phyloP scores from a whole-genome alignment of 306 rosid genomes.

The Trifolium pratense region DNA sequence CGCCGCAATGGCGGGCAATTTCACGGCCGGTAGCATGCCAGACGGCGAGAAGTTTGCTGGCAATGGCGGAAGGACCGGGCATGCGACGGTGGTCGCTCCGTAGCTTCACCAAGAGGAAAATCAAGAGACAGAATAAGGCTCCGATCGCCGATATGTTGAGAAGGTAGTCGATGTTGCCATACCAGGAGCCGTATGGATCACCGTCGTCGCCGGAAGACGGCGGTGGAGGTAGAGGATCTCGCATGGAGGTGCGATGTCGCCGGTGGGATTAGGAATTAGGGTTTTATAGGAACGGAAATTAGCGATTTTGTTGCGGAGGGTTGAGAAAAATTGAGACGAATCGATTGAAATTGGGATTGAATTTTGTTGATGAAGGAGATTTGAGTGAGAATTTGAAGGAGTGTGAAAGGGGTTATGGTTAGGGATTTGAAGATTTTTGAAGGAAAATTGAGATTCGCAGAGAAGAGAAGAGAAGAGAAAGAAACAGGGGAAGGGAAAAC shows the following conservation, averaged over 20 bases:
- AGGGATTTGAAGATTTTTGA: conserved; percentile 20
- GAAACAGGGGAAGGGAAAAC: background rate
- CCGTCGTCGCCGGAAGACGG: conserved; percentile 58
- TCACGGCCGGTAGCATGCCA: conserved; percentile 11
- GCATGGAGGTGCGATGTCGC: conserved; percentile 38
- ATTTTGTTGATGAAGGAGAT: conserved; percentile 36
- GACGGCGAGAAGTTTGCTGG: conserved; percentile 22
- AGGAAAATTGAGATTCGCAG: conserved; percentile 9
- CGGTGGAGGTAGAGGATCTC: conserved; percentile 56
- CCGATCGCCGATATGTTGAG: conserved; percentile 91
- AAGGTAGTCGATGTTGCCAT: conserved; percentile 91
- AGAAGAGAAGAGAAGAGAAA: background rate
- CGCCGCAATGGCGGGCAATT: conserved; percentile 55
- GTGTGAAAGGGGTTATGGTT: conserved; percentile 42
- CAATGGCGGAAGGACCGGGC: conserved; percentile 83
- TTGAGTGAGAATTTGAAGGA: background rate
- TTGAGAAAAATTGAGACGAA: conserved; percentile 15
- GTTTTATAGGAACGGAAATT: conserved; percentile 36
- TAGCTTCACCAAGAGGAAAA: conserved; percentile 86
- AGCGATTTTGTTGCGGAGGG: conserved; percentile 23
- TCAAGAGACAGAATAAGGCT: conserved; percentile 67
- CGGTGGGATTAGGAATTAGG: conserved; percentile 43
- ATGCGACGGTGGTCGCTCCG: conserved; percentile 95
- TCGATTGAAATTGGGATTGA: conserved; percentile 15
- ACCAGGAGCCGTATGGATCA: conserved; percentile 55